These are phyloP conservation scores for Lunasporangiospora selenospora DNA, from an alignment of 192 early-diverging fungal genomes.

Conservation along the genomic window DNA sequence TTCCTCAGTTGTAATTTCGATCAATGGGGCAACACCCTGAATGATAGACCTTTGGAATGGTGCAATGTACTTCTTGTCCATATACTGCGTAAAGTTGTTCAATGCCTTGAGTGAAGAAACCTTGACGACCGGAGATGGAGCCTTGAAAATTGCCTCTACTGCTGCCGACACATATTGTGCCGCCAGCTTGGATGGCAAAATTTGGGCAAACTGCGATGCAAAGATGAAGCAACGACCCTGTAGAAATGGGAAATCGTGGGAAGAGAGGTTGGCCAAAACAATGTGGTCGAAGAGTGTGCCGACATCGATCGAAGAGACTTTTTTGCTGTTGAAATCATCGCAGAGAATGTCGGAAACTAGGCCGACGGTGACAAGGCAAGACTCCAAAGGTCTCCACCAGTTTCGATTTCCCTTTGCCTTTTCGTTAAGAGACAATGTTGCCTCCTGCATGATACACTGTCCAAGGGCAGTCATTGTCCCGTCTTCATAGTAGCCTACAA, in stretches of 20 bases:
- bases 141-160: conserved; percentile 64
- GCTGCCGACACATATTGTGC: conserved; percentile 76
- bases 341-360: conserved; percentile 63
- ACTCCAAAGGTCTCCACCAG: conserved; percentile 86
- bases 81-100: conserved; percentile 57
- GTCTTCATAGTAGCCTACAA: conserved; percentile 5
- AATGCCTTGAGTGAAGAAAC: conserved; percentile 74
- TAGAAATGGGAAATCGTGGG: conserved; percentile 71
- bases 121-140: conserved; percentile 63
- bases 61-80: conserved; percentile 51
- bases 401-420: conserved; percentile 2
- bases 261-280: conserved; percentile 67
- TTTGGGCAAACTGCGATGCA: conserved; percentile 75
- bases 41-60: conserved; percentile 66
- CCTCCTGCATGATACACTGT: conserved; percentile 46
- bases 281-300: conserved; percentile 84
- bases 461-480: conserved; percentile 10
- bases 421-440: conserved; percentile 43
- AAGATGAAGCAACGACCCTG: conserved; percentile 91
- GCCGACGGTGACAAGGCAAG: conserved; percentile 78
- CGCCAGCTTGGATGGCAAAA: conserved; percentile 68
- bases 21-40: conserved; percentile 59
- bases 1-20: conserved; percentile 63
- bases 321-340: conserved; percentile 45
- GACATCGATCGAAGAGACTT: conserved; percentile 51